Conservation (phyloP, 2,329 filamentous ascomycete species). For the Aspergillus pseudonomiae region DNA sequence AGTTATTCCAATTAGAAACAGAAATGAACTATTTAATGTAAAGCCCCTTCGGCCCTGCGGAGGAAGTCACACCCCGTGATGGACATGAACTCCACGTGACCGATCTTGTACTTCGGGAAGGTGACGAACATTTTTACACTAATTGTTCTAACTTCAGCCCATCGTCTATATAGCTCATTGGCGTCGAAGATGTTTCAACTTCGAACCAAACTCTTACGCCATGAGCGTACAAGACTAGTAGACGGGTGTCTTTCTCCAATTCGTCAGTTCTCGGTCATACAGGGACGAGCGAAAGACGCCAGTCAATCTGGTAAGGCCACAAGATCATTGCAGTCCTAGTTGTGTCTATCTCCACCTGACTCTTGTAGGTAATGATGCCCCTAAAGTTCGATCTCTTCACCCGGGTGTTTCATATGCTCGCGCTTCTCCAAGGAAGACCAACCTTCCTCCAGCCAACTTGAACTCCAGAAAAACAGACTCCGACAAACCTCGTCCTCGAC, state of each 20-base stretch:
- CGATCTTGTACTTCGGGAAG: not conserved
- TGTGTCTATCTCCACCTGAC: not conserved
- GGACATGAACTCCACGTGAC: not conserved
- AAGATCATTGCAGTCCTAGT: not conserved
- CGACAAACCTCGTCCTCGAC: conserved; percentile 27
- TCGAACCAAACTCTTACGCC: conserved; percentile 16
- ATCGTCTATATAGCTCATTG: not conserved
- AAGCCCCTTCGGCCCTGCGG: not conserved
- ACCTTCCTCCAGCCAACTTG: conserved; percentile 21
- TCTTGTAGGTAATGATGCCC: not conserved
- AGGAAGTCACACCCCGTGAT: not conserved
- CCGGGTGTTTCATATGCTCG: not conserved
- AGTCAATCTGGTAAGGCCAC: conserved; percentile 28
- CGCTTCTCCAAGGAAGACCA: conserved; percentile 13
- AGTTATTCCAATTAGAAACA: too few relatives aligned
- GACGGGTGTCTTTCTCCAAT: conserved; percentile 18
- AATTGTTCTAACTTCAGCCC: not conserved
- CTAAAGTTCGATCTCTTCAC: not conserved
- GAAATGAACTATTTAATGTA: not conserved
- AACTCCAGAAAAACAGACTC: conserved; percentile 21
- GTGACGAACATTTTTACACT: not conserved
- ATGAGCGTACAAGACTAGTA: conserved; percentile 15
- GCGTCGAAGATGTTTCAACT: conserved; percentile 32
- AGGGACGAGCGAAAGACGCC: conserved; percentile 17
- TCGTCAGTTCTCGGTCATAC: conserved; percentile 33